Base-by-base conservation (phyloP, 306 rosid genomes). In the Cyclanthera cordifolia region DNA sequence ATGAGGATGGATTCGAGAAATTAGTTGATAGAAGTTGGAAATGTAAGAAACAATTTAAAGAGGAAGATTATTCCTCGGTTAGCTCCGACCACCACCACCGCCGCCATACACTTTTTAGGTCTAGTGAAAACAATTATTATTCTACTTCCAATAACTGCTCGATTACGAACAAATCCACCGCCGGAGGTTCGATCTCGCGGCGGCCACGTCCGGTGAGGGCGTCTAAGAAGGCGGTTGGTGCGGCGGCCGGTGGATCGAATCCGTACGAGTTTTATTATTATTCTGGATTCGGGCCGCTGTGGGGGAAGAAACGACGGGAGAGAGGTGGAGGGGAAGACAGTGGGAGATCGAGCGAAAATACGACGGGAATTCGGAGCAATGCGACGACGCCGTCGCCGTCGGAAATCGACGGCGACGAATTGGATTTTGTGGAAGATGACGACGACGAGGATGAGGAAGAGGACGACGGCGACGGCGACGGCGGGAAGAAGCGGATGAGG, bases 221-320 rank as follows among this genome's bases (percentile, higher is more conserved):
- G 12, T 39, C 52, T 12, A 63, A 63, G 69, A 63, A 63, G 69
- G 6, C 52, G 16, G 67, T 61, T 0, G 53, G 14, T n/a, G 37
- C 39, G 32, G 34, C 39, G 32, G 52, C 20, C 0, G 71, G 79
- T 21, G 70, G 50, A 12, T 53, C 80, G 0, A 87, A 81, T 69
- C 95, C 88, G 2, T 66, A 84, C 4, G 95, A 89, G 46, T 89
- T 82, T 75, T 92, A 87, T 43, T 92, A 87, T 17, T 89, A 89
- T 79, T 92, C 97, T 0, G 97, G 97, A 57, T 89, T 92, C 16
- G 91, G 88, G 3, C 98, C 98, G 0, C 20, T 25, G 14, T 87
- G 95, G 98, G 83, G 86, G 0, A 82, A 82, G 17, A 68, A 76
- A 3, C 73, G 92, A 70, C 85, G 95, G 12, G 84, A 81, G 17